Evolutionary conservation across 345 rosid genomes (phyloP), one percentile per base, ranked within the genome.

Genomic region (Nasturtium officinale): DNA sequence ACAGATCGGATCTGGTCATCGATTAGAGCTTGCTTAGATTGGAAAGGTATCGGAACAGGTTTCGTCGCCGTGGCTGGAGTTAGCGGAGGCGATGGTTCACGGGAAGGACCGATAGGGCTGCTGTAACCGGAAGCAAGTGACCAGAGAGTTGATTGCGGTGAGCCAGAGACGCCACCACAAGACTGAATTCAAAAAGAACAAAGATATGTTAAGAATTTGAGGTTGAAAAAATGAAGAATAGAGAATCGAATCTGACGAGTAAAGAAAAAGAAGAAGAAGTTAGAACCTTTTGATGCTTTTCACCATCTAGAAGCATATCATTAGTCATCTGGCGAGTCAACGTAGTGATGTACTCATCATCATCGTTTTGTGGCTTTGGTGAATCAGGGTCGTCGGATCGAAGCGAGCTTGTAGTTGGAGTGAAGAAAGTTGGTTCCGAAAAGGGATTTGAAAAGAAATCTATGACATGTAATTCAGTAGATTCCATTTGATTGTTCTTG

Each of bases 291-390:
- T 30, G 77, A 52, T 66, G 78, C 29, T 67, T 72, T 47, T 78
- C 81, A 66, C 73, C 78, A 70, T 78, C 81, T 57, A 67, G 81
- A 78, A 78, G 78, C 81, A 85, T 89, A 82, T 72, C 78, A 43
- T 85, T 77, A 76, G 95, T 87, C 98, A 94, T 94, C 86, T 80
- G 89, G 9, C 89, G 92, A 61, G 88, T 85, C 85, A 91, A 74
- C 82, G 87, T 89, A 6, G 88, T 82, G 17, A 80, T 76, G 66
- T 83, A 87, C 20, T 81, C 85, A 65, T 88, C 92, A 56, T 87
- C 92, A 40, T 83, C 90, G 35, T 74, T 72, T 28, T 77, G 67
- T 38, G 71, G 25, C 28, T 20, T 70, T 30, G 72, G 67, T 55
- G 72, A 57, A 65, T n/a, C 62, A 3, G 40, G 26, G 15, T 55